Percentiles rank a stretch among this genome's conserved stretches.
phyloP scores from a whole-genome alignment of 495 filamentous ascomycete species.

The Talaromyces adpressus region DNA sequence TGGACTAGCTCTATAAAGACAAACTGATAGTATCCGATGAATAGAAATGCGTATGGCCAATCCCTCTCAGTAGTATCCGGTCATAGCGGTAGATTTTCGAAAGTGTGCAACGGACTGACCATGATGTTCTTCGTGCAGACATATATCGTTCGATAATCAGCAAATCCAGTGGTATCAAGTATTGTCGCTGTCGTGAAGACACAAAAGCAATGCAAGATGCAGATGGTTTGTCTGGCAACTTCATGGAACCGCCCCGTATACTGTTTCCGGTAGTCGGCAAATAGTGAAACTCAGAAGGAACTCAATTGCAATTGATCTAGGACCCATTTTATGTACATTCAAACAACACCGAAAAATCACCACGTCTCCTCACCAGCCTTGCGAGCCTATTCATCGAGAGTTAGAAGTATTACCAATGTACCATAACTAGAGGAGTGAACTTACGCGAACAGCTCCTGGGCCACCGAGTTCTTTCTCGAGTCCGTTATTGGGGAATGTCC shows the following conservation, averaged over 20 bases:
- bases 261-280: background rate
- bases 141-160: background rate
- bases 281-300: background rate
- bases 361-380: conserved; percentile 36
- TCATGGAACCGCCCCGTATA: too few relatives aligned
- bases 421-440: conserved; percentile 11
- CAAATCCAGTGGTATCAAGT: background rate
- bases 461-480: conserved; percentile 85
- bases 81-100: background rate
- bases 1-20: background rate
- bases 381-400: conserved; percentile 26
- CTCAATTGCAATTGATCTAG: conserved; percentile 4
- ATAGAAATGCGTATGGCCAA: background rate
- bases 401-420: background rate
- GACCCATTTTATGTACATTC: conserved; percentile 39
- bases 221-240: background rate
- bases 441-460: conserved; percentile 34
- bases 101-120: background rate
- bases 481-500: conserved; percentile 71
- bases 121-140: background rate
- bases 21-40: background rate
- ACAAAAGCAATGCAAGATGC: background rate
- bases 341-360: conserved; percentile 23
- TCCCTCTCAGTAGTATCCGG: background rate
- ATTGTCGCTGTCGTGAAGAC: background rate